phyloP scores from a whole-genome alignment of 1,284 basidiomycete species.

The Ceratobasidium papillatum region DNA sequence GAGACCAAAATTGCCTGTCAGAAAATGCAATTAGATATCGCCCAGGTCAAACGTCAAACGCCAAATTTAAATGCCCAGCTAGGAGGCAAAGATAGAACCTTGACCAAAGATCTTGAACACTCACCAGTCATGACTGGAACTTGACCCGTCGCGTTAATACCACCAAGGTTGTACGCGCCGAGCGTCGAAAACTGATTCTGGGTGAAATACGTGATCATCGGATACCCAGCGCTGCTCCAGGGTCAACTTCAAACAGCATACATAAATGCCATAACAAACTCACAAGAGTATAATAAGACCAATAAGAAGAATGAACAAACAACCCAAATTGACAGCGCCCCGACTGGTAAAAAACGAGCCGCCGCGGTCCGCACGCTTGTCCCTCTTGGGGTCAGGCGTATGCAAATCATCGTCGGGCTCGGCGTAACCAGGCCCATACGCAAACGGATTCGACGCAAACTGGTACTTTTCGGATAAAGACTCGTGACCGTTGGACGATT shows the following conservation, averaged over 20 bases:
- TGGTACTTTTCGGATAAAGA: slow-evolving; percentile 36
- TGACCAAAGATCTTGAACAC: background rate
- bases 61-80: background rate
- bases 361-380: slow-evolving; percentile 67
- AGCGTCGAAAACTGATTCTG: slow-evolving; percentile 49
- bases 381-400: slow-evolving; percentile 66
- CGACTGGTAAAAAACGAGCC: slow-evolving; percentile 74
- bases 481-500: slow-evolving; percentile 23
- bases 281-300: slow-evolving; percentile 80
- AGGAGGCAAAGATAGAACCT: background rate
- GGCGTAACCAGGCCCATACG: slow-evolving; percentile 16
- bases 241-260: background rate
- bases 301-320: slow-evolving; percentile 68
- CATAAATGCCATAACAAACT: slow-evolving; percentile 48
- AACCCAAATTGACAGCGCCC: slow-evolving; percentile 80
- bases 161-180: slow-evolving; percentile 63
- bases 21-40: background rate
- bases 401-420: slow-evolving; percentile 51
- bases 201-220: slow-evolving; percentile 53
- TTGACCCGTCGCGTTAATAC: slow-evolving; percentile 64
- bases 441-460: slow-evolving; percentile 34
- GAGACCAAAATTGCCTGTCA: slow-evolving; percentile 68
- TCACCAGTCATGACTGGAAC: slow-evolving; percentile 65
- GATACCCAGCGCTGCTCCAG: slow-evolving; percentile 53
- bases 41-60: background rate